These are phyloP conservation scores for Starmerella cellae DNA, from an alignment of 805 yeast genomes.

Conservation along the genomic window DNA sequence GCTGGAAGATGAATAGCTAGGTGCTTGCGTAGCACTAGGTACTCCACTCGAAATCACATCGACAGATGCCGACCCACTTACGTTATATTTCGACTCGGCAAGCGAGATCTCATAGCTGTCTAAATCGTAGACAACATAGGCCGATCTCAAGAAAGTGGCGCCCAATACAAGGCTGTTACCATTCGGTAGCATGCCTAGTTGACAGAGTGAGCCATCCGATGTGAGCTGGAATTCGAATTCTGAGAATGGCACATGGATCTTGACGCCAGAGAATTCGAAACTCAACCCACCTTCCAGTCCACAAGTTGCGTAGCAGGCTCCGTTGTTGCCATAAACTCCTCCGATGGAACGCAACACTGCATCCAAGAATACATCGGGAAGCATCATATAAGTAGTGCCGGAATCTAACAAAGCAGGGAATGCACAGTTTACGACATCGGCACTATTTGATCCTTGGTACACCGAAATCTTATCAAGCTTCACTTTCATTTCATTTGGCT, in stretches of 20 bases:
- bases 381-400: conserved; percentile 38
- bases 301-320: conserved; percentile 34
- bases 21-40: conserved; percentile 22
- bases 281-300: conserved; percentile 24
- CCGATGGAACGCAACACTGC: conserved; percentile 28
- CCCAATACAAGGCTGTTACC: conserved; percentile 38
- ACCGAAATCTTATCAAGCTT: conserved; percentile 13
- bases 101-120: conserved; percentile 44
- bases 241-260: conserved; percentile 35
- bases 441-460: conserved; percentile 11
- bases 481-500: conserved; percentile 13
- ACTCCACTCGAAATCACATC: conserved; percentile 24
- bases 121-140: conserved; percentile 55
- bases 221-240: conserved; percentile 18
- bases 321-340: conserved; percentile 30
- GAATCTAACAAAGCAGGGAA: conserved; percentile 38
- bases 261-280: conserved; percentile 41
- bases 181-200: conserved; percentile 22
- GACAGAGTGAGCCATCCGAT: conserved; percentile 14
- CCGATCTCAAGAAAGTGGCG: conserved; percentile 49
- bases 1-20: conserved; percentile 16
- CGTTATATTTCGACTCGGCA: conserved; percentile 34
- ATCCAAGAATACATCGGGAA: conserved; percentile 29
- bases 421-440: conserved; percentile 7
- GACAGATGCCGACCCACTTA: conserved; percentile 17